Evolutionary conservation across 306 rosid genomes (phyloP).

Genomic region (Citrullus amarus): DNA sequence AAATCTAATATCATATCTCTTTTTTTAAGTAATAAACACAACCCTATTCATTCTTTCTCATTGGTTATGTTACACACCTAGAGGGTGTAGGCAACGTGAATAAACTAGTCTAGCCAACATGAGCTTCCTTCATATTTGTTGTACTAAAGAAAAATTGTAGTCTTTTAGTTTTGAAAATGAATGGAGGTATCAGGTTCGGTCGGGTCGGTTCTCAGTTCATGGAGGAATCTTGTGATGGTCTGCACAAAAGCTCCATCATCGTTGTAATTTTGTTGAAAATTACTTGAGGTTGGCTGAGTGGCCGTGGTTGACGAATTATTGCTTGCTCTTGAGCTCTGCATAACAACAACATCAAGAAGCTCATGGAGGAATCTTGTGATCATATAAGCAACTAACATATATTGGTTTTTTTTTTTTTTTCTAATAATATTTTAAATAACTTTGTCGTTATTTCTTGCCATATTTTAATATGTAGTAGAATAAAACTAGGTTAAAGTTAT

Average conservation of each 20-base stretch:
- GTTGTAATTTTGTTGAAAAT: constrained; percentile 4
- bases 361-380: neutral
- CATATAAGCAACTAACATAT: neutral
- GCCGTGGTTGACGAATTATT: neutral
- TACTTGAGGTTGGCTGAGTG: neutral
- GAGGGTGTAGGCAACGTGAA: too few species aligned
- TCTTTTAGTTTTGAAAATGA: neutral
- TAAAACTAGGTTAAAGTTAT: too few species aligned
- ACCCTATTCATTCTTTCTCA: too few species aligned
- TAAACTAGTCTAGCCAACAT: too few species aligned
- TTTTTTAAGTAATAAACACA: too few species aligned
- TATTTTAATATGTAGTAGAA: too few species aligned
- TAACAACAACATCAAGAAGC: neutral
- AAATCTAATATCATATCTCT: too few species aligned
- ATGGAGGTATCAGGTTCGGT: constrained; percentile 1
- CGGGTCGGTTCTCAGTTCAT: constrained; percentile 18
- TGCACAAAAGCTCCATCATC: constrained; percentile 19
- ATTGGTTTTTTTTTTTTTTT: too few species aligned
- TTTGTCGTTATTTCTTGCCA: too few species aligned
- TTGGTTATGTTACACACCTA: too few species aligned
- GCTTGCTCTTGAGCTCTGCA: constrained; percentile 14
- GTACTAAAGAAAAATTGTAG: neutral
- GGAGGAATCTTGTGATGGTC: constrained; percentile 30
- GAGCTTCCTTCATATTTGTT: neutral
- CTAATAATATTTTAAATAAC: too few species aligned